Base-by-base conservation (phyloP, 305 asterid genomes). In the Fraxinus latifolia region DNA sequence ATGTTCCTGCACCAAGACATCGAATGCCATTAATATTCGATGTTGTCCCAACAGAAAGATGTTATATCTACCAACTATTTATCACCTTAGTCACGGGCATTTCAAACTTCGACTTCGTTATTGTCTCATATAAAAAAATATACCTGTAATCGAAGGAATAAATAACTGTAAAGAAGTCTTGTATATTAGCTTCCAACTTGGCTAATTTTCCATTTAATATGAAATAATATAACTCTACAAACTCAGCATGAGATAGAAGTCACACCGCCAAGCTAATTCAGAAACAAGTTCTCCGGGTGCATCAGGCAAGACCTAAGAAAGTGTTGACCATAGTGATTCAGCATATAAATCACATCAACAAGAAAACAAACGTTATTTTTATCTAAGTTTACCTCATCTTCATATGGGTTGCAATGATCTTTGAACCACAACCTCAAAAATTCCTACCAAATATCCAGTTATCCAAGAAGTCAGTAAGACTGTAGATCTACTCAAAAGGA, bases 371-470 rank as follows among this genome's bases (percentile, higher is more conserved):
- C 5, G 31, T 44, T 36, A 15, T 15, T 33, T 31, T 8, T 25
- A 77, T 71, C 68, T 15, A 58, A 81, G 23, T 82, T 70, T 88
- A 93, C 98, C 97, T 94, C 88, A 79, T 96, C 98, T 88, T 93
- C 92, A 19, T 93, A 94, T 27, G 98, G 99, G 79, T 94, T 91
- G 90, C 97, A 94, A 70, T 91, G 92, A 83, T 87, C 90, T 88
- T 91, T 94, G 89, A 96, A 96, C 99, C 98, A 94, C 85, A 94
- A 78, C 90, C 98, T 94, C 94, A 96, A 87, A 86, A 96, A 94
- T 82, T 96, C 99, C 98, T 96, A 80, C 83, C 85, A 83, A 82
- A 77, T 72, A 79, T 68, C 82, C 58, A 78, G 71, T 77, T 68
- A 82, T 76, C 36, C 44, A 33, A 44, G 71, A 73, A 29, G 65